phyloP scores from a whole-genome alignment of 2,329 filamentous ascomycete genomes.

The Talaromyces marneffei region DNA sequence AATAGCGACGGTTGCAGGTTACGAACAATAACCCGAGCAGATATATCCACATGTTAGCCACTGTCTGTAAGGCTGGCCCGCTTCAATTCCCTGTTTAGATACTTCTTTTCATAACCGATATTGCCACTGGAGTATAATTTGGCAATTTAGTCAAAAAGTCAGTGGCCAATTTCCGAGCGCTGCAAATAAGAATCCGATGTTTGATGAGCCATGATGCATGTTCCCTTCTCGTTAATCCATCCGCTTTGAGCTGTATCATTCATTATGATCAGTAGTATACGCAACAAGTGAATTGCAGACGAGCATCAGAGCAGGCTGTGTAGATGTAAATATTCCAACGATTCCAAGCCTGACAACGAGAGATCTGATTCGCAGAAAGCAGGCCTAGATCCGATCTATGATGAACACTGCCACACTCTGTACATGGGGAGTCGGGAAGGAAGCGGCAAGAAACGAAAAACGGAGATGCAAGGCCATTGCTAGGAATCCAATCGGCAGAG shows the following conservation, averaged over 20 bases:
- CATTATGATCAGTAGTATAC: background rate
- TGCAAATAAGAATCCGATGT: background rate
- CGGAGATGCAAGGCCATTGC: background rate
- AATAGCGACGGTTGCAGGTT: background rate
- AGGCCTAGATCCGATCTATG: background rate
- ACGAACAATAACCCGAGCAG: background rate
- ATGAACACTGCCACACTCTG: background rate
- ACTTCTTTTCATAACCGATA: background rate
- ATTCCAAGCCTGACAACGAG: background rate
- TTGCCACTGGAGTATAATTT: background rate
- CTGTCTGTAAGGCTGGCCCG: background rate
- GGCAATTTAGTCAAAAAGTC: background rate
- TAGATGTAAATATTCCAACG: background rate
- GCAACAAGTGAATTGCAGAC: background rate
- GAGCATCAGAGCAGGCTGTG: background rate
- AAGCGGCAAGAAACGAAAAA: background rate
- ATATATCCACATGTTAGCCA: background rate
- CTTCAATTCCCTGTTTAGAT: background rate
- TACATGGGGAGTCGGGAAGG: background rate
- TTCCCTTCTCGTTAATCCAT: background rate
- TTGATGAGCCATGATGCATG: constrained; percentile 2
- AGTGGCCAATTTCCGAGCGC: background rate
- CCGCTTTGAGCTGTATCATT: background rate
- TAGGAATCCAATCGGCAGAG: background rate
- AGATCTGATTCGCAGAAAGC: background rate